Evolutionary conservation across 208 protist species (phyloP), one percentile per base, ranked within the genome.

Genomic region (Wallacemonas sp.): DNA sequence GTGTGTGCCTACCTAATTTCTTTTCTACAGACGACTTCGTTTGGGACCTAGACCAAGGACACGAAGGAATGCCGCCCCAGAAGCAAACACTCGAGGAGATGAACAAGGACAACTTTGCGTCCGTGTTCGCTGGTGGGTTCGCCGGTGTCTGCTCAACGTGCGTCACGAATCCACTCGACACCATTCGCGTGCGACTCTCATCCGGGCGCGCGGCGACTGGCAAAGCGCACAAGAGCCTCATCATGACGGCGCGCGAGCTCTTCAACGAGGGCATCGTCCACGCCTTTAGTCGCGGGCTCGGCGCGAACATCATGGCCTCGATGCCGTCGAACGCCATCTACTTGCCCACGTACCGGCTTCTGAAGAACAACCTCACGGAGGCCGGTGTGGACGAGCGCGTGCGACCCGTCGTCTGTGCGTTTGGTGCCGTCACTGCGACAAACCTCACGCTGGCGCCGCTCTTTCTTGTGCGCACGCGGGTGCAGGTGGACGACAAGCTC

Each of bases 291-390:
- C 78, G 83, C 33, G 92, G 92, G 24, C 78, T 96, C 5, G 85
- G 72, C 1, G 87, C 83, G 2, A 96, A 96, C 73, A 88, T 95
- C 44, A 81, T 93, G 81, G 92, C 92, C 21, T 93, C 86, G 0
- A 85, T 96, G 67, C 92, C 92, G 5, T 94, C 92, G 27, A 96
- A 94, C 63, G 88, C 87, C 19, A 72, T 96, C 27, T 96, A 95
- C 70, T 67, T 96, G 6, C 83, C 92, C 2, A 81, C 89, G 34
- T 96, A 96, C 61, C 82, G 75, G 56, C 78, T 87, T 23, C 64
- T 95, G 11, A 80, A 84, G 68, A 77, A 78, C 11, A 70, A 93
- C 67, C 56, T 92, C 21, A 70, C 70, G 0, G 65, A 65, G 16
- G 16, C 67, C 6, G 81, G 75, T 9, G 65, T 94, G 24, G 72